A percentile compares a stretch with the other conserved stretches of the same genome.
These are phyloP conservation scores for Sarocladium oryzae DNA, from an alignment of 2,329 filamentous ascomycete species.

Conservation along the genomic window DNA sequence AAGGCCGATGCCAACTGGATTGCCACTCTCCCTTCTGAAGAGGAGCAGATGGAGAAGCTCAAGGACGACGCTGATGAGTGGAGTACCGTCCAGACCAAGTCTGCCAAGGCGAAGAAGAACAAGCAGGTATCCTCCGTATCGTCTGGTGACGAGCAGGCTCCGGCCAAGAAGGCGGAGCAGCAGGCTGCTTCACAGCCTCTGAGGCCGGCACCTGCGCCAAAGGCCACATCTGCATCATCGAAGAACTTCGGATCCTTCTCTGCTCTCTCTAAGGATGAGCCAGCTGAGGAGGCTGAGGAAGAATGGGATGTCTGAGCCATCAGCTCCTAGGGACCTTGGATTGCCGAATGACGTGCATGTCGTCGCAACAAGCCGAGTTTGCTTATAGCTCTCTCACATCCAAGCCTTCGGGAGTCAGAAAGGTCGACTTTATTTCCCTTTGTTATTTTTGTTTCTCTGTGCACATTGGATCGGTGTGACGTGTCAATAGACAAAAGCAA, in stretches of 20 bases:
- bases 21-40: slow-evolving; percentile 50
- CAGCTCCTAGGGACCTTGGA: not conserved
- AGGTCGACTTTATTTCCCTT: slow-evolving; percentile 1
- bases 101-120: slow-evolving; percentile 35
- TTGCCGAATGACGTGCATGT: not conserved
- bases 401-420: too few relatives aligned
- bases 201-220: slow-evolving; percentile 19
- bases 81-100: slow-evolving; percentile 51
- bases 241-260: slow-evolving; percentile 42
- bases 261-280: slow-evolving; percentile 37
- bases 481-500: not conserved
- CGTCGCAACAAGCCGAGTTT: too few relatives aligned
- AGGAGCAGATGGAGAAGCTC: slow-evolving; percentile 55
- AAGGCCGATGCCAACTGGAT: slow-evolving; percentile 32
- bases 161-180: slow-evolving; percentile 1
- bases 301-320: slow-evolving; percentile 45
- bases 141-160: slow-evolving; percentile 23
- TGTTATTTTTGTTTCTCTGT: not conserved
- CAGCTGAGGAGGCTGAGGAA: slow-evolving; percentile 33
- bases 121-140: slow-evolving; percentile 19
- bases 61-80: slow-evolving; percentile 47
- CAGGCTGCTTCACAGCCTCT: slow-evolving; percentile 24
- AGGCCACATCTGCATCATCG: slow-evolving; percentile 21
- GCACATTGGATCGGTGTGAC: slow-evolving; percentile 6
- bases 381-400: too few relatives aligned